Evolutionary conservation across 345 rosid species (phyloP).

Genomic region (Boechera divaricarpa): DNA sequence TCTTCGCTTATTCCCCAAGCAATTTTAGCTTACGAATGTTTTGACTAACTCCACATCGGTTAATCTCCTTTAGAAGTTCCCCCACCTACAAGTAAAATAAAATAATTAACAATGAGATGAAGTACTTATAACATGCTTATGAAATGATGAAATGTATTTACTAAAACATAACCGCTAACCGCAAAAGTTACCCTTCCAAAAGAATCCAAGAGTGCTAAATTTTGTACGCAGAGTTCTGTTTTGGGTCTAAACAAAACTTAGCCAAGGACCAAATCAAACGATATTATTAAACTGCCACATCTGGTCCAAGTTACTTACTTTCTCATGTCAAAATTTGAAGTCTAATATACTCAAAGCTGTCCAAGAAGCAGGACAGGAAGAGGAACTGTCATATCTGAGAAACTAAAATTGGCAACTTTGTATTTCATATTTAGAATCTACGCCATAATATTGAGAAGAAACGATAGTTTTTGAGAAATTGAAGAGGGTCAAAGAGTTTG

Average conservation of each 20-base stretch:
- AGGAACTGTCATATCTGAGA: slow-evolving; percentile 16
- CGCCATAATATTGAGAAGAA: slow-evolving; percentile 46
- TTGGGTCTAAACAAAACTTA: slow-evolving; percentile 17
- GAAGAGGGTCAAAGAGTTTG: slow-evolving; percentile 54
- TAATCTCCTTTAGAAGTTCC: slow-evolving; percentile 14
- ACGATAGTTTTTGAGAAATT: slow-evolving; percentile 28
- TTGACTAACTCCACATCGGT: slow-evolving; percentile 41
- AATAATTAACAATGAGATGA: slow-evolving; percentile 11
- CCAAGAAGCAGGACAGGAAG: slow-evolving; percentile 3
- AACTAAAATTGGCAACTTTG: slow-evolving; percentile 16
- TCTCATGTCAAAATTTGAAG: slow-evolving; percentile 21
- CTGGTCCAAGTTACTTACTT: slow-evolving; percentile 7
- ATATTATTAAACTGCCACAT: slow-evolving; percentile 15
- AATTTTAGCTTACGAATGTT: slow-evolving; percentile 34
- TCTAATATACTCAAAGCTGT: background rate
- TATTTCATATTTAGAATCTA: slow-evolving; percentile 25
- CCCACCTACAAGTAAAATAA: slow-evolving; percentile 23
- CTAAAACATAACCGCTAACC: slow-evolving; percentile 10
- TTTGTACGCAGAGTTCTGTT: no score
- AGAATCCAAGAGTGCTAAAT: background rate
- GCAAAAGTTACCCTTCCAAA: slow-evolving; percentile 11
- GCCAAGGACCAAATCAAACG: slow-evolving; percentile 2
- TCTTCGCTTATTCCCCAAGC: slow-evolving; percentile 43
- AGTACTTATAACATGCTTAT: slow-evolving; percentile 36
- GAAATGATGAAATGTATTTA: slow-evolving; percentile 21